Base-by-base conservation (phyloP, 2,329 filamentous ascomycete species). In the Delphinella strobiligena region DNA sequence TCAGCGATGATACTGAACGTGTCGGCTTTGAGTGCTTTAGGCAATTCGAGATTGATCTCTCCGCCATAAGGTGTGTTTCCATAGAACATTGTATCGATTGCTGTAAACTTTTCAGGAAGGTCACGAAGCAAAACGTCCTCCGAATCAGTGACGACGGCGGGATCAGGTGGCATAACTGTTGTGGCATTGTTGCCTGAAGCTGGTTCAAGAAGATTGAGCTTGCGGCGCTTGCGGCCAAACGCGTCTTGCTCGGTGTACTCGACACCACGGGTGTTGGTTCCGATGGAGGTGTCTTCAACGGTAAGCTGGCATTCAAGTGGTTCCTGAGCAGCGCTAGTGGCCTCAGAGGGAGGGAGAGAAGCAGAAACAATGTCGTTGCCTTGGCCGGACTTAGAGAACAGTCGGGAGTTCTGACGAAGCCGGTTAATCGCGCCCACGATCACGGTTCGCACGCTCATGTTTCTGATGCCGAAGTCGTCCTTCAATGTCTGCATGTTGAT, bases 21-120 rank as follows among this genome's bases (percentile, higher is more conserved):
- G 4, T 48, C 45, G 11, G n/a, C n/a, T n/a, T n/a, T n/a, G n/a
- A n/a, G n/a, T n/a, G n/a, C n/a, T n/a, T n/a, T 42, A 11, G 32
- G 14, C 10, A 14, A 10, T 2, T 24, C 19, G 7, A 39, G 24
- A 17, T 39, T 29, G 15, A 56, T 45, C 16, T 51, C 46, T 19
- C 47, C 17, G 17, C 54, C 54, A 7, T 57, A 29, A 3, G 19
- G 14, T 10, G 52, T 56, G 2, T 43, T 38, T 19, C 53, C 54
- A 36, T 54, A 62, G 47, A 63, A 62, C 2, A 62, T 18, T 4
- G 51, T 40, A 32, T 62, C 54, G 2, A 61, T 38, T 1, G 54
- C 40, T 10, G 54, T 16, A 11, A 42, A 47, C 1, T 37, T 19
- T 10, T 50, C 44, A 7, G 43, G 45, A 8, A 59, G 39, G n/a